These are phyloP conservation scores for Auriculariales sp. DNA, from an alignment of 768 basidiomycete genomes.

Conservation along the genomic window DNA sequence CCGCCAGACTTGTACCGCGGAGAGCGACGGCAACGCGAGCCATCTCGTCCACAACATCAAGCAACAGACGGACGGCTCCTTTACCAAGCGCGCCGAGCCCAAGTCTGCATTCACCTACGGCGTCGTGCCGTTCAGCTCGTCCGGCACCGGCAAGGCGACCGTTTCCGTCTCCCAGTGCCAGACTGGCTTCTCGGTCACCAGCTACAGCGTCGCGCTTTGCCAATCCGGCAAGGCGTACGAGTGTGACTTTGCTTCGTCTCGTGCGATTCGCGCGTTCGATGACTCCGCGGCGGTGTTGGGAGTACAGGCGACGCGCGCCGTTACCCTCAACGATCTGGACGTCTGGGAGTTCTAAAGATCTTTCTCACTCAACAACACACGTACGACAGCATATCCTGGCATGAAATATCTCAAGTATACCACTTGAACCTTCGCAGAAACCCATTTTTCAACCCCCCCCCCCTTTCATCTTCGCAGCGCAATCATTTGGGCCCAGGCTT, in stretches of 20 bases:
- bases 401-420: neutral
- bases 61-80: neutral
- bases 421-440: too few relatives aligned
- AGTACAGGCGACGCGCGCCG: neutral
- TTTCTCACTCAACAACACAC: too few relatives aligned
- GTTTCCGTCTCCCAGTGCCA: constrained; percentile 1
- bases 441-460: too few relatives aligned
- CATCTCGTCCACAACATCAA: neutral
- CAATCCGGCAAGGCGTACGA: neutral
- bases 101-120: constrained; percentile 1
- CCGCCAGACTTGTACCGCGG: constrained; percentile 1
- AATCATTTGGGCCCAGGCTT: too few relatives aligned
- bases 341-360: constrained; percentile 1
- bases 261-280: constrained; percentile 2
- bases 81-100: neutral
- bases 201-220: constrained; percentile 1
- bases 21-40: neutral
- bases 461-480: too few relatives aligned
- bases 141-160: neutral
- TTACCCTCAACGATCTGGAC: constrained; percentile 2
- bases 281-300: neutral
- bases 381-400: neutral
- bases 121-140: neutral
- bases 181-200: neutral
- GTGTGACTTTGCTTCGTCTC: neutral